phyloP scores from a whole-genome alignment of 495 filamentous ascomycete species.

The Daldinia decipiens region DNA sequence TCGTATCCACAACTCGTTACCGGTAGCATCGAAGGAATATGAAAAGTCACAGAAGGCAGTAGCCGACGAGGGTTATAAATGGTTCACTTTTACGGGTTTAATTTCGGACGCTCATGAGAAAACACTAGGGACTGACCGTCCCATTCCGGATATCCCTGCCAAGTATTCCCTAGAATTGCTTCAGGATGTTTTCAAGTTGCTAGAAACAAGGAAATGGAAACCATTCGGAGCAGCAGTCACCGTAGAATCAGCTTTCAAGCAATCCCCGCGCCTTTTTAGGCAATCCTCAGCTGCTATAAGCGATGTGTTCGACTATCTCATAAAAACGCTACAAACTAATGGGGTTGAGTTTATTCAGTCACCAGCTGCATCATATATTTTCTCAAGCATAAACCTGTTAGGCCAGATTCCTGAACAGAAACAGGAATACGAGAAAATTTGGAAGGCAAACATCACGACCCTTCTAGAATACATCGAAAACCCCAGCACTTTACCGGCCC shows the following conservation, averaged over 20 bases:
- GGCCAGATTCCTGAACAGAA: constrained; percentile 51
- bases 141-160: constrained; percentile 45
- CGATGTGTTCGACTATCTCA: constrained; percentile 33
- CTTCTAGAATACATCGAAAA: constrained; percentile 44
- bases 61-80: constrained; percentile 67
- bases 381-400: constrained; percentile 50
- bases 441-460: constrained; percentile 48
- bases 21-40: constrained; percentile 81
- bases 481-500: constrained; percentile 40
- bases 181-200: constrained; percentile 46
- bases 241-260: constrained; percentile 58
- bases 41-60: constrained; percentile 73
- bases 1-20: constrained; percentile 73
- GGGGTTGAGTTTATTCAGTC: constrained; percentile 42
- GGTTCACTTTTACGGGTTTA: constrained; percentile 67
- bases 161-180: constrained; percentile 47
- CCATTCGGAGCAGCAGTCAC: constrained; percentile 80
- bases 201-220: constrained; percentile 74
- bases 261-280: constrained; percentile 46
- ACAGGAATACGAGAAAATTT: constrained; percentile 46
- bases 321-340: constrained; percentile 19
- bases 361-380: constrained; percentile 53
- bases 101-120: constrained; percentile 53
- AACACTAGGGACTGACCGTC: constrained; percentile 33
- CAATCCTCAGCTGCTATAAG: constrained; percentile 13